Conservation (phyloP, 83 land plant genomes). For the Larix sibirica region DNA sequence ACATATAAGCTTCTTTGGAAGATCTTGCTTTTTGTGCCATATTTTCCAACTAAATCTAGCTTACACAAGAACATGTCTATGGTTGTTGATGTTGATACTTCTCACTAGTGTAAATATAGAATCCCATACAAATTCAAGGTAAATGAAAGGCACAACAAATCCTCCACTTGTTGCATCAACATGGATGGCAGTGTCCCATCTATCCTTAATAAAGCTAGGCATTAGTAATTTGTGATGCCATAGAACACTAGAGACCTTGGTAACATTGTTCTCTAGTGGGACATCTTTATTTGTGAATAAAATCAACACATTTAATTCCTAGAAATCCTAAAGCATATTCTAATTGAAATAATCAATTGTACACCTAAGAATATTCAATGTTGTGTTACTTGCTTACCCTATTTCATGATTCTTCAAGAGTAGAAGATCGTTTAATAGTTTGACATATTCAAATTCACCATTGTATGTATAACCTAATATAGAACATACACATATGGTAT, state of each 20-base stretch:
- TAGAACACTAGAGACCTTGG: too few relatives aligned
- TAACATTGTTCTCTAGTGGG: too few relatives aligned
- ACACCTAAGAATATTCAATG: too few relatives aligned
- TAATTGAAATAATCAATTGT: too few relatives aligned
- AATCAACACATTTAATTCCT: too few relatives aligned
- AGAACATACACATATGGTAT: constrained; percentile 77
- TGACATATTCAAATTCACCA: constrained; percentile 78
- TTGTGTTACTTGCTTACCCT: constrained; percentile 35
- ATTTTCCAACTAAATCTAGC: constrained; percentile 91
- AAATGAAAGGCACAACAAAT: constrained; percentile 78
- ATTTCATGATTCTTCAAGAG: constrained; percentile 46
- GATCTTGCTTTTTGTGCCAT: constrained; percentile 70
- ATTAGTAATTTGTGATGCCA: too few relatives aligned
- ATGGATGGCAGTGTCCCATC: constrained; percentile 84
- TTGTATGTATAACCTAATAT: constrained; percentile 75
- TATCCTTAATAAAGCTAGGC: constrained; percentile 9
- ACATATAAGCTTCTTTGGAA: constrained; percentile 67
- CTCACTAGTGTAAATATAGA: constrained; percentile 75
- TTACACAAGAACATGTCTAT: constrained; percentile 89
- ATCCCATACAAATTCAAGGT: constrained; percentile 86
- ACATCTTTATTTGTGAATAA: too few relatives aligned
- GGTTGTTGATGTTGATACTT: constrained; percentile 91
- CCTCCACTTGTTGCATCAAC: constrained; percentile 93
- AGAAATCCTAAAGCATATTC: too few relatives aligned
- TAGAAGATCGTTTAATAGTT: constrained; percentile 64